These are phyloP conservation scores for Acanthamoeba lugdunensis DNA, from an alignment of 208 protist species.

Conservation along the genomic window DNA sequence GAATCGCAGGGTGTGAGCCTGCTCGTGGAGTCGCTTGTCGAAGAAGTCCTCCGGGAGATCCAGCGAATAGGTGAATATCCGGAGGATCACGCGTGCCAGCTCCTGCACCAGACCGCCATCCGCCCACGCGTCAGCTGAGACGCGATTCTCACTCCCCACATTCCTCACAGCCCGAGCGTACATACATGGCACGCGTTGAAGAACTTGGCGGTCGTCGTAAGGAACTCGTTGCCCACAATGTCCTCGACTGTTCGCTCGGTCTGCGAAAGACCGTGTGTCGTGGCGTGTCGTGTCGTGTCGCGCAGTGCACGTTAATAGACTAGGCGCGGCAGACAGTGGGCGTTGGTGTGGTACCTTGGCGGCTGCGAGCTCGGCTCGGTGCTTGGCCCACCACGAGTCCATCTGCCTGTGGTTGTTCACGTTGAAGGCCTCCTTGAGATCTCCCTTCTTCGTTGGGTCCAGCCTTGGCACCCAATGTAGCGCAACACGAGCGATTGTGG, in stretches of 20 bases:
- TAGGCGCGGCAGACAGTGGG: too few species aligned
- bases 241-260: background rate
- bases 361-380: background rate
- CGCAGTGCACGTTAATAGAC: too few species aligned
- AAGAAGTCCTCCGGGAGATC: slow-evolving; percentile 25
- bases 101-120: background rate
- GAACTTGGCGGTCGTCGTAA: background rate
- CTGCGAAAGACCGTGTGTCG: background rate
- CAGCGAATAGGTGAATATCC: slow-evolving; percentile 3
- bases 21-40: background rate
- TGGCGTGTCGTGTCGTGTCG: too few species aligned
- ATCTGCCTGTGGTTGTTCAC: slow-evolving; percentile 1
- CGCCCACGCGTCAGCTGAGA: background rate
- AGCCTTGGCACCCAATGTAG: background rate
- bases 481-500: too few species aligned
- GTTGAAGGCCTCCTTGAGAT: slow-evolving; percentile 71
- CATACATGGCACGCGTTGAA: slow-evolving; percentile 44
- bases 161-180: too few species aligned
- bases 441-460: slow-evolving; percentile 15
- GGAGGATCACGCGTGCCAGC: slow-evolving; percentile 14
- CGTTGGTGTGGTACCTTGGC: background rate
- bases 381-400: slow-evolving; percentile 1
- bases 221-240: background rate
- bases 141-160: too few species aligned
- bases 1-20: slow-evolving; percentile 30